phyloP scores from a whole-genome alignment of 2,329 filamentous ascomycete genomes.

The Paraconiothyrium sp. region DNA sequence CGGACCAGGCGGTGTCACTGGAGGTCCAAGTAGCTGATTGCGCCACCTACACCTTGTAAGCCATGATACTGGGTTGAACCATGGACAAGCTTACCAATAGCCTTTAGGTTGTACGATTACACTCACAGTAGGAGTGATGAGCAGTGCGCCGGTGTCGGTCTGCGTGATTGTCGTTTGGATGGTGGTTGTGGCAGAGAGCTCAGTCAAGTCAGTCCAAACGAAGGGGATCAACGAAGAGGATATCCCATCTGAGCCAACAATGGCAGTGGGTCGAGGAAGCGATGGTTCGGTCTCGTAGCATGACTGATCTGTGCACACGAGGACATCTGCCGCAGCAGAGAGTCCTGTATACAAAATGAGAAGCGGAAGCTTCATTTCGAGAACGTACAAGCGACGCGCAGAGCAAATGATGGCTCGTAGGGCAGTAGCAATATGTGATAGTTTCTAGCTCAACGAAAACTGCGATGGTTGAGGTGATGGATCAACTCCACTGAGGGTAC shows the following conservation, averaged over 20 bases:
- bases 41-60: conserved; percentile 10
- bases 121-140: conserved; percentile 9
- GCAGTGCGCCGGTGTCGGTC: conserved; percentile 8
- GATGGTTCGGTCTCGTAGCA: conserved; percentile 15
- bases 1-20: conserved; percentile 12
- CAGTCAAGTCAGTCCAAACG: conserved; percentile 11
- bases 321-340: conserved; percentile 5
- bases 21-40: conserved; percentile 10
- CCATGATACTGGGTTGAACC: no score
- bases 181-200: conserved; percentile 14
- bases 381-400: not conserved
- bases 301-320: conserved; percentile 15
- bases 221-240: conserved; percentile 16
- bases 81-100: no score
- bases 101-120: conserved; percentile 13
- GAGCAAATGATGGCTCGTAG: not conserved
- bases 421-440: not conserved
- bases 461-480: not conserved
- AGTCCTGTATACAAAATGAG: conserved; percentile 9
- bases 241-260: conserved; percentile 9
- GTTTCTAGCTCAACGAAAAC: not conserved
- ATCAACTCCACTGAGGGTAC: not conserved
- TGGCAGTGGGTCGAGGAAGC: conserved; percentile 9
- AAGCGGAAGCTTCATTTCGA: not conserved
- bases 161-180: conserved; percentile 14